Evolutionary conservation across 148 eudicot genomes (phyloP), one percentile per base, ranked within the genome.

Genomic region (Rhododendron simsii): DNA sequence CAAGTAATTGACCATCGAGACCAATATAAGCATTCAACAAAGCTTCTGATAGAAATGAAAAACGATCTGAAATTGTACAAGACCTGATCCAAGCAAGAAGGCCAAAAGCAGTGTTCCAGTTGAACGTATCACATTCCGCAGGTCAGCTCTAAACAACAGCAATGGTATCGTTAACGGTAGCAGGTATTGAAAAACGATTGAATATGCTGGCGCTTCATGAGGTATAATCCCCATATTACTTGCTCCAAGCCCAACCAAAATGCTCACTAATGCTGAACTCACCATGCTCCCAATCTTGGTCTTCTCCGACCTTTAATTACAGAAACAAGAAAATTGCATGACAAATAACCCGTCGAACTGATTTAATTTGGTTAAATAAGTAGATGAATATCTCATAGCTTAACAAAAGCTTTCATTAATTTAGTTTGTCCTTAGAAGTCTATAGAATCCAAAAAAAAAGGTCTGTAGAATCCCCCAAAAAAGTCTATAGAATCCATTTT

Each of bases 151-250:
- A 87, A 92, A 95, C 84, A 96, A 92, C 87, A 96, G 86, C 91
- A 96, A 91, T 53, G 98, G 98, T 80, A 96, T 90, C 69, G 98
- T 93, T 88, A 96, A 90, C 7, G 98, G 99, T 20, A 96, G 93
- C 87, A 96, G 88, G 85, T 87, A 95, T 84, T 92, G 90, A 82
- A 92, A 73, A 30, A 96, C 99, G 51, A 91, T 85, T 0, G 95
- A 89, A 85, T 95, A 96, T 16, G 96, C 98, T 15, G 92, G 92
- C 13, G 98, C 95, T 81, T 96, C 92, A 65, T 91, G 87, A 86
- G 98, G 93, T 87, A 96, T 93, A 80, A 96, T 86, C 85, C 99
- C 99, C 90, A 93, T 26, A 90, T 96, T 96, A 91, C 99, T 96
- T 11, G 95, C 94, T 6, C 92, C 93, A 88, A 96, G 95, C 77